Percentiles rank a stretch among this genome's conserved stretches.
Conservation (phyloP, 306 rosid species). For the Malus asiatica region DNA sequence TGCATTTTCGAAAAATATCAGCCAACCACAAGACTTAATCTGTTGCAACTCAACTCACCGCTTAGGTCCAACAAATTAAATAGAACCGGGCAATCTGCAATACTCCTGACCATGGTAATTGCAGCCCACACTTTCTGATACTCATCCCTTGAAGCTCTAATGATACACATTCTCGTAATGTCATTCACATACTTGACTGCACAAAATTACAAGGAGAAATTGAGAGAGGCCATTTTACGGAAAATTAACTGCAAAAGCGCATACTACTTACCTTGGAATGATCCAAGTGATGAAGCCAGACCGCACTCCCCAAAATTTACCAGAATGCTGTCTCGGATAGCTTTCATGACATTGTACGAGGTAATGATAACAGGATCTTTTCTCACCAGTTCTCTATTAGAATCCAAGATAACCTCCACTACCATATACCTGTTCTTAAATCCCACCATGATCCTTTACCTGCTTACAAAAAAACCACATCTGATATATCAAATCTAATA, state of each 20-base stretch:
- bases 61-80: slow-evolving; percentile 58
- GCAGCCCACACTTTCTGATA: slow-evolving; percentile 73
- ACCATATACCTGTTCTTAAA: slow-evolving; percentile 72
- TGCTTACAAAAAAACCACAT: not conserved
- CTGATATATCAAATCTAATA: not conserved
- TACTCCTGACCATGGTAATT: slow-evolving; percentile 60
- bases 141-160: slow-evolving; percentile 67
- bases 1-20: not conserved
- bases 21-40: not conserved
- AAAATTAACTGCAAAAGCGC: not conserved
- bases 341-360: slow-evolving; percentile 51
- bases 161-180: slow-evolving; percentile 64
- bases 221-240: not conserved
- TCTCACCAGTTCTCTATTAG: slow-evolving; percentile 43
- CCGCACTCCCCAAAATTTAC: slow-evolving; percentile 86
- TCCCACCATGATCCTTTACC: slow-evolving; percentile 56
- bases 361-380: slow-evolving; percentile 61
- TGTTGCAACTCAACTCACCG: slow-evolving; percentile 34
- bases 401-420: slow-evolving; percentile 71
- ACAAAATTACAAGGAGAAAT: not conserved
- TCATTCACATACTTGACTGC: slow-evolving; percentile 75
- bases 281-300: slow-evolving; percentile 65
- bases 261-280: slow-evolving; percentile 49
- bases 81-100: slow-evolving; percentile 53
- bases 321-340: slow-evolving; percentile 62